Evolutionary conservation across 192 early-diverging fungal species (phyloP), one percentile per base, ranked within the genome.

Genomic region (Pilobolus umbonatus): DNA sequence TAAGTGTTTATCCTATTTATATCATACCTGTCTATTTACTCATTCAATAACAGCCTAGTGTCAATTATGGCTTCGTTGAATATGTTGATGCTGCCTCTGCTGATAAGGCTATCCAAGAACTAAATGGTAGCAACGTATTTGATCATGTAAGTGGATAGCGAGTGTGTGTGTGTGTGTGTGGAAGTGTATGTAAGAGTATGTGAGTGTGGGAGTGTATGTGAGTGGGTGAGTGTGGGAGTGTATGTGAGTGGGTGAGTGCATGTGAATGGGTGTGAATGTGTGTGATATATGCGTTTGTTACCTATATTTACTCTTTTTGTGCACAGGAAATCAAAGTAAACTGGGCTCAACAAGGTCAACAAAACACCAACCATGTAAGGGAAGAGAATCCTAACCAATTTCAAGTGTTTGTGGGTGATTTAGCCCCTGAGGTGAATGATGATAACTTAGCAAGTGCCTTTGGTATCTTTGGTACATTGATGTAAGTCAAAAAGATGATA

Each of bases 11-110:
- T 40, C 5, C 40, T 38, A 3, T 21, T 42, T n/a, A 21, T 58
- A 22, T 25, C 17, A 12, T 57, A 32, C 39, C 32, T 44, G 14
- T 1, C 25, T 44, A 29, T 57, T 30, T 40, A 43, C 6, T 31
- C 25, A 15, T 22, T 57, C 8, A 25, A 7, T 36, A 26, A 35
- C 28, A 66, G 31, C 57, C 57, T 19, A 55, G 64, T 43, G 48
- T 90, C 55, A 90, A 91, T 74, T 95, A 89, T 75, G 93, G 90
- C 14, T 95, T 95, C 69, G 88, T 95, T 40, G 90, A 91, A 68
- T 90, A 84, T 76, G 67, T 62, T 48, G 84, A 85, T 40, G 83
- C 87, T 62, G 74, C 73, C 43, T 65, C 78, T 30, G 93, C 93
- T 32, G 84, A 88, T n/a, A 47, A 64, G 38, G 91, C 89, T 34